A percentile compares a stretch with the other conserved stretches of the same genome.
Evolutionary conservation across 495 filamentous ascomycete species (phyloP).

Genomic region (Amniculicola lignicola): DNA sequence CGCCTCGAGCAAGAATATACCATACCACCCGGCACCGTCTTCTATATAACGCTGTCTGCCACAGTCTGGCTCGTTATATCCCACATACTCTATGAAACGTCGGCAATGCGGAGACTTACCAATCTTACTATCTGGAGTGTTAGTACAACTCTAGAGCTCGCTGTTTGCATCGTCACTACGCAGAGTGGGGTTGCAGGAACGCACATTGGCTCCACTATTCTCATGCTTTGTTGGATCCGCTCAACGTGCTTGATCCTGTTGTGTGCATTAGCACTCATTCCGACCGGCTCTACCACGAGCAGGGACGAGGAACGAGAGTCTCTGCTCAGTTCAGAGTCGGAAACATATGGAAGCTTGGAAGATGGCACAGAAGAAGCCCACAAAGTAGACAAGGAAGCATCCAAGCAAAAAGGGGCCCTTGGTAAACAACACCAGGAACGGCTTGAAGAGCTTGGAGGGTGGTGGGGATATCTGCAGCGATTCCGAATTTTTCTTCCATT

Average conservation of each 20-base stretch:
- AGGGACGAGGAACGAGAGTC: too few species aligned
- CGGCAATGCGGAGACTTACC: neutral
- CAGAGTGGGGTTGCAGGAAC: neutral
- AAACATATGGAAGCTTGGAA: too few species aligned
- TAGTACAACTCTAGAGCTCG: neutral
- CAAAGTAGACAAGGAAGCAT: conserved; percentile 1
- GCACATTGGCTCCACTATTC: too few species aligned
- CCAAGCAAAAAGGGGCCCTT: conserved; percentile 23
- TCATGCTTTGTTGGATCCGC: too few species aligned
- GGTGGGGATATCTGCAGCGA: conserved; percentile 37
- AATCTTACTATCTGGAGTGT: neutral
- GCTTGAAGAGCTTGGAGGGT: conserved; percentile 37
- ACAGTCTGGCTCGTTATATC: neutral
- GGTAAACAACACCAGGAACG: conserved; percentile 33
- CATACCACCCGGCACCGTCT: neutral
- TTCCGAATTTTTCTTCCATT: conserved; percentile 41
- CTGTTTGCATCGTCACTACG: neutral
- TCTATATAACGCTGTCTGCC: neutral
- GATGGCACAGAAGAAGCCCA: neutral
- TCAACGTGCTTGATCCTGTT: too few species aligned
- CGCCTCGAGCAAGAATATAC: neutral
- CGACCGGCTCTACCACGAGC: too few species aligned
- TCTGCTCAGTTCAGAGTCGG: too few species aligned
- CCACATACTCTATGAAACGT: neutral
- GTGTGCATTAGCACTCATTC: too few species aligned